Conservation (phyloP, 441 rosid genomes). For the Aleurites moluccanus region DNA sequence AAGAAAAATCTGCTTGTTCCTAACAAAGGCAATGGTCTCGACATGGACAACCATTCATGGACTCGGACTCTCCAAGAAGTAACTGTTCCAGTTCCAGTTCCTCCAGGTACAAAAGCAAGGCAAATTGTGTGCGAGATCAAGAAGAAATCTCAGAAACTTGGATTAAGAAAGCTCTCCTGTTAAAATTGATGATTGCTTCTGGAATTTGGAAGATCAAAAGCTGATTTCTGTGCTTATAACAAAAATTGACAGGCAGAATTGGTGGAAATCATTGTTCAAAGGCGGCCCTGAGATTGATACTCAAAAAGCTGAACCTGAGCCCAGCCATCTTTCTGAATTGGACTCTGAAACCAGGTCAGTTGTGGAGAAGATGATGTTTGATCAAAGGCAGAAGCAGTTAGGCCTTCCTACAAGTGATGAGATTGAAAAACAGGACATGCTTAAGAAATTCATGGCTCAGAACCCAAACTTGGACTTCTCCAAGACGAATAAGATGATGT, state of each 20-base stretch:
- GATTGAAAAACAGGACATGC: slow-evolving; percentile 65
- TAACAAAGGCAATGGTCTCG: slow-evolving; percentile 75
- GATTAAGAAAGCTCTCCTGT: too few relatives aligned
- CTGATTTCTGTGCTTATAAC: slow-evolving; percentile 65
- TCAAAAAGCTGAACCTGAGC: too few relatives aligned
- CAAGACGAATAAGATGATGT: slow-evolving; percentile 45
- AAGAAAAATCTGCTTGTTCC: slow-evolving; percentile 41
- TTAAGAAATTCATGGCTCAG: slow-evolving; percentile 81
- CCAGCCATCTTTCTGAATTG: too few relatives aligned
- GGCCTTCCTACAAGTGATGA: slow-evolving; percentile 80
- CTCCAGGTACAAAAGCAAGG: slow-evolving; percentile 64
- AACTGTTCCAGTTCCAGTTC: slow-evolving; percentile 61
- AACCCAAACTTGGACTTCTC: slow-evolving; percentile 79
- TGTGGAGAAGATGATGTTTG: too few relatives aligned
- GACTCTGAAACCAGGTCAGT: too few relatives aligned
- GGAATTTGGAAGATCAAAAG: slow-evolving; percentile 86
- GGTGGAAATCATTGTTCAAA: too few relatives aligned
- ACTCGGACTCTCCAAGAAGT: slow-evolving; percentile 75
- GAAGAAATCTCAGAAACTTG: slow-evolving; percentile 71
- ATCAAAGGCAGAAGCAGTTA: slow-evolving; percentile 74
- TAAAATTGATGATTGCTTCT: slow-evolving; percentile 74
- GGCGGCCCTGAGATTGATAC: too few relatives aligned
- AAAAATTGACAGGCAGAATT: too few relatives aligned
- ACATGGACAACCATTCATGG: slow-evolving; percentile 81
- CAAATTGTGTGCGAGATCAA: slow-evolving; percentile 65